phyloP scores from a whole-genome alignment of 495 filamentous ascomycete genomes.

The Parachaetomium inaequale region DNA sequence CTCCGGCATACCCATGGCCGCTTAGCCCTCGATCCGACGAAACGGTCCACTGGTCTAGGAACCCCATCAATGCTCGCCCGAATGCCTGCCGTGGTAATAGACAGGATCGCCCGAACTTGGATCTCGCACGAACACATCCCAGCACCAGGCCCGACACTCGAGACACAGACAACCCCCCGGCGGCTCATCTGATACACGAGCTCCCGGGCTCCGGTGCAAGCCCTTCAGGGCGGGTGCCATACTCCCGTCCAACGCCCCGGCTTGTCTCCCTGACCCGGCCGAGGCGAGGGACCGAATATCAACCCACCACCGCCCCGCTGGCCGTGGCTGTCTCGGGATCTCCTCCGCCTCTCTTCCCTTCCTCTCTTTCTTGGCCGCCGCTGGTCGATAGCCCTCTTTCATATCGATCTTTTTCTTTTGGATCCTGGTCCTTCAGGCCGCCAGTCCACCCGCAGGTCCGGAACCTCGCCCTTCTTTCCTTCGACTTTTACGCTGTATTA shows the following conservation, averaged over 20 bases:
- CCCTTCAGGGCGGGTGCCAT: slow-evolving; percentile 31
- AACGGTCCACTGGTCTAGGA: slow-evolving; percentile 14
- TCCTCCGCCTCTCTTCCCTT: slow-evolving; percentile 29
- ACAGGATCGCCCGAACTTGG: slow-evolving; percentile 47
- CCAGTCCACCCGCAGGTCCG: slow-evolving; percentile 42
- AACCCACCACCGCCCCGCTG: slow-evolving; percentile 35
- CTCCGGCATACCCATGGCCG: slow-evolving; percentile 21
- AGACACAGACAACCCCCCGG: slow-evolving; percentile 34
- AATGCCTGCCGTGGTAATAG: slow-evolving; percentile 48
- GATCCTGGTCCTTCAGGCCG: slow-evolving; percentile 19
- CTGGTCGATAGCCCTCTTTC: slow-evolving; percentile 49
- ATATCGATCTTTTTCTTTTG: slow-evolving; percentile 33
- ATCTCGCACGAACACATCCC: slow-evolving; percentile 38
- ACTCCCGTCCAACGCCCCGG: slow-evolving; percentile 20
- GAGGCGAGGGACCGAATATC: slow-evolving; percentile 36
- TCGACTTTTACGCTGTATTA: slow-evolving; percentile 27
- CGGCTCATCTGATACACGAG: slow-evolving; percentile 41
- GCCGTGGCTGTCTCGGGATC: slow-evolving; percentile 27
- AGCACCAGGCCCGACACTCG: slow-evolving; percentile 39
- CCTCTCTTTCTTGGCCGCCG: slow-evolving; percentile 38
- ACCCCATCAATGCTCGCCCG: slow-evolving; percentile 40
- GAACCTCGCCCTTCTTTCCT: slow-evolving; percentile 41
- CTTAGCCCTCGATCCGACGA: slow-evolving; percentile 16
- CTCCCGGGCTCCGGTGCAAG: slow-evolving; percentile 29
- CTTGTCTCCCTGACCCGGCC: not conserved